Conservation (phyloP, 75 land plant species). For the Selaginella moellendorffii region DNA sequence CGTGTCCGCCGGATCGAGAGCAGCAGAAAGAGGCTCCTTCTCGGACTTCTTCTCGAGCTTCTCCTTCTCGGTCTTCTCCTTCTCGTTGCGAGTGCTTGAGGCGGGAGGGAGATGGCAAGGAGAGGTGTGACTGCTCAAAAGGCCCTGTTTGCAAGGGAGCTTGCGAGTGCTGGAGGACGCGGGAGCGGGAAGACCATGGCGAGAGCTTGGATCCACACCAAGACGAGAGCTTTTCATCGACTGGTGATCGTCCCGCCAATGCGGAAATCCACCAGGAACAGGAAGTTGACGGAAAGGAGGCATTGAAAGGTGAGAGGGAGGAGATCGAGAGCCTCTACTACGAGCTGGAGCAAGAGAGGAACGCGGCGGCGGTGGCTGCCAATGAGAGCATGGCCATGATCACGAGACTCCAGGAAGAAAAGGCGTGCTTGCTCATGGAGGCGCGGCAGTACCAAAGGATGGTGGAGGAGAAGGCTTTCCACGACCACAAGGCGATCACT, state of each 20-base stretch:
- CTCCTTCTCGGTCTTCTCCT: too few relatives aligned
- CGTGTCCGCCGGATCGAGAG: background rate
- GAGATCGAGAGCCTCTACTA: background rate
- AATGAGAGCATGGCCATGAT: conserved; percentile 8
- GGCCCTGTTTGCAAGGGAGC: too few relatives aligned
- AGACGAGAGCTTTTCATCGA: background rate
- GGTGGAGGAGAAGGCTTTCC: conserved; percentile 1
- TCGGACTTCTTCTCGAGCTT: background rate
- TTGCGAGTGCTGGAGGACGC: too few relatives aligned
- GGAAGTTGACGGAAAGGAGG: background rate
- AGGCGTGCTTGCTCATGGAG: background rate
- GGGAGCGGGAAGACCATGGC: too few relatives aligned
- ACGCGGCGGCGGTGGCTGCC: conserved; percentile 1
- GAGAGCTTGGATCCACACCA: too few relatives aligned
- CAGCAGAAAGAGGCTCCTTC: background rate
- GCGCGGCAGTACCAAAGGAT: background rate
- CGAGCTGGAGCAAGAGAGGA: conserved; percentile 6
- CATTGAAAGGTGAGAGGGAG: background rate
- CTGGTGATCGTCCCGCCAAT: too few relatives aligned
- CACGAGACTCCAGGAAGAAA: conserved; percentile 4
- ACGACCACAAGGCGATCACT: conserved; percentile 2
- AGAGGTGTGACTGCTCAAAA: too few relatives aligned
- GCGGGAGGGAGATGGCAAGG: too few relatives aligned
- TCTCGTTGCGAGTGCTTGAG: too few relatives aligned
- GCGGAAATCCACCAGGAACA: background rate